These are phyloP conservation scores for Candida michaelii DNA, from an alignment of 805 yeast genomes.

Conservation along the genomic window DNA sequence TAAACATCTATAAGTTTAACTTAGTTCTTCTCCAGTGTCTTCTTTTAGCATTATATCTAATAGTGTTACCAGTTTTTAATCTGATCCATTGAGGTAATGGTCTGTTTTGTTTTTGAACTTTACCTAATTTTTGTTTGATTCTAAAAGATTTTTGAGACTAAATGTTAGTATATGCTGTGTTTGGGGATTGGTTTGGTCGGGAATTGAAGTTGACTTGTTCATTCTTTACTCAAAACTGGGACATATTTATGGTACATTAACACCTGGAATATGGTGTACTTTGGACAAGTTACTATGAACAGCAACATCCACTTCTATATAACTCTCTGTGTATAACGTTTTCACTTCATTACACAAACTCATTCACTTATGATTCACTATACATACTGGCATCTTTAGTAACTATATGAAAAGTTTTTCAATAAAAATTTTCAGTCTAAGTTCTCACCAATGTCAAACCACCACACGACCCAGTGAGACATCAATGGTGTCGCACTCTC, in stretches of 20 bases:
- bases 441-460: neutral
- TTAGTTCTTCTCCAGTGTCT: conserved; percentile 99
- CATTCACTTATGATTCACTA: conserved; percentile 5
- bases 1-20: conserved; percentile 76
- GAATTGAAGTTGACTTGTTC: too few relatives aligned
- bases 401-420: conserved; percentile 9
- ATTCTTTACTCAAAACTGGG: too few relatives aligned
- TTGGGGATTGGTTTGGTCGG: too few relatives aligned
- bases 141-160: conserved; percentile 94
- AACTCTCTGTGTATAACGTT: too few relatives aligned
- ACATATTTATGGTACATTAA: too few relatives aligned
- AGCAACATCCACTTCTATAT: too few relatives aligned
- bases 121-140: conserved; percentile 98
- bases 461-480: conserved; percentile 2
- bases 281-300: too few relatives aligned
- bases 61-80: conserved; percentile 95
- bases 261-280: too few relatives aligned
- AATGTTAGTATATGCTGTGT: conserved; percentile 27
- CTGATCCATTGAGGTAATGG: conserved; percentile 99
- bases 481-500: neutral
- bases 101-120: conserved; percentile 98
- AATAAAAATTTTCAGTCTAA: conserved; percentile 6
- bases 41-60: conserved; percentile 99
- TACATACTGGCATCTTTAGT: conserved; percentile 46
- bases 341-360: too few relatives aligned